phyloP scores from a whole-genome alignment of 1,139 yeast genomes.

The Geotrichum siamense region DNA sequence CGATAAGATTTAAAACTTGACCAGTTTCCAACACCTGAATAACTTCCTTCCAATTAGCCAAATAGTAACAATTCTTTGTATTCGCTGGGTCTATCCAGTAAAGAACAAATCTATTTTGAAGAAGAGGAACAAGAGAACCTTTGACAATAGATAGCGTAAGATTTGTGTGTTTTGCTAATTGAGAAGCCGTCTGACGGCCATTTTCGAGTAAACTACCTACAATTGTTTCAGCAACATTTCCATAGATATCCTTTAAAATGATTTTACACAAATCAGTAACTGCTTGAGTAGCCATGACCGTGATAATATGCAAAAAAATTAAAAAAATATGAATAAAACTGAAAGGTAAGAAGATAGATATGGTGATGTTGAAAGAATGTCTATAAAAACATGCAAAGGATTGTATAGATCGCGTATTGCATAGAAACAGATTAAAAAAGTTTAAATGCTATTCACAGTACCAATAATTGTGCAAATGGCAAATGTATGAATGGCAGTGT shows the following conservation, averaged over 20 bases:
- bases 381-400: too few species aligned
- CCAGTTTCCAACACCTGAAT: constrained; percentile 67
- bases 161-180: constrained; percentile 28
- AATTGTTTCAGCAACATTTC: constrained; percentile 34
- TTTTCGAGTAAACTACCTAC: constrained; percentile 32
- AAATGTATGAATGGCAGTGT: too few species aligned
- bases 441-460: too few species aligned
- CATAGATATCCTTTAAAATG: constrained; percentile 34
- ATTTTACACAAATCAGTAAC: constrained; percentile 33
- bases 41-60: constrained; percentile 58
- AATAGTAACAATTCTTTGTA: constrained; percentile 44
- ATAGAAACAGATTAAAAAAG: too few species aligned
- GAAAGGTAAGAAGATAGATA: too few species aligned
- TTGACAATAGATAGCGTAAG: constrained; percentile 32
- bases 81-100: constrained; percentile 38
- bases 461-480: too few species aligned
- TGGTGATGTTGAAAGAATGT: too few species aligned
- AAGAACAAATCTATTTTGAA: constrained; percentile 38
- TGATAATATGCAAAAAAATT: constrained; percentile 7
- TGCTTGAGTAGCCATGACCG: constrained; percentile 30
- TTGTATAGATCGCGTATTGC: too few species aligned
- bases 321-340: too few species aligned
- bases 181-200: constrained; percentile 34
- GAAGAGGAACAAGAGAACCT: constrained; percentile 36
- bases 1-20: constrained; percentile 55